Evolutionary conservation across 2,329 filamentous ascomycete species (phyloP), one percentile per base, ranked within the genome.

Genomic region (Trichoderma polysporum): DNA sequence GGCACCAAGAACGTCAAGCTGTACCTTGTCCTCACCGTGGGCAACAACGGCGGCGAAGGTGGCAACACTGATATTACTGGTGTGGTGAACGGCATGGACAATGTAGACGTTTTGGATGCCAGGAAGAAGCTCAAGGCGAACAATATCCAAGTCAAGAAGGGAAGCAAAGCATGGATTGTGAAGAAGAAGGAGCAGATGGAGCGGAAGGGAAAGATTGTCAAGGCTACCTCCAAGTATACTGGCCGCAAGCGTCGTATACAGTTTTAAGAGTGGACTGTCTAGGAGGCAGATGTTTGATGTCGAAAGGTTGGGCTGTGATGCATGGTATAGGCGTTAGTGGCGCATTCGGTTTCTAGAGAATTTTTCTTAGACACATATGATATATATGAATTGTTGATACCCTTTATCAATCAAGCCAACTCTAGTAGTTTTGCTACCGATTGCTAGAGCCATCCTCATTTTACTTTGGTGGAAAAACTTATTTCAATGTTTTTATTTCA

Each of bases 1-100:
- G 94, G 93, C 50, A 99, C 95, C 41, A 99, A 99, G 85, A 97
- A 94, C 76, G 88, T 90, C 72, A 99, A 99, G 83, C 83, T 96
- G n/a, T 99, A 99, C 77, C 84, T 99, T 2, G 94, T 99, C 0
- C 81, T 99, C 35, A 97, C 93, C 0, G 95, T 97, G 1, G 95
- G 94, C 35, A 88, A 87, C 3, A 80, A 79, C 0, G 80, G 79
- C 0, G 75, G 81, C 0, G 80, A 82, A 2, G 82, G 81, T 35
- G 79, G 77, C 52, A 85, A 86, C 1, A 90, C 91, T 9, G 94
- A 97, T 76, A 97, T 99, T 70, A 97, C 94, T 0, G 91, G 92
- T 6, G 91, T 97, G 3, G 93, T 99, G 13, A 86, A 90, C 68
- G 92, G 91, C 1, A 92, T 98, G 93, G 91, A 95, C 22, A 91